These are phyloP conservation scores for Leishmania mexicana DNA, from an alignment of 208 protist genomes.

Conservation along the genomic window DNA sequence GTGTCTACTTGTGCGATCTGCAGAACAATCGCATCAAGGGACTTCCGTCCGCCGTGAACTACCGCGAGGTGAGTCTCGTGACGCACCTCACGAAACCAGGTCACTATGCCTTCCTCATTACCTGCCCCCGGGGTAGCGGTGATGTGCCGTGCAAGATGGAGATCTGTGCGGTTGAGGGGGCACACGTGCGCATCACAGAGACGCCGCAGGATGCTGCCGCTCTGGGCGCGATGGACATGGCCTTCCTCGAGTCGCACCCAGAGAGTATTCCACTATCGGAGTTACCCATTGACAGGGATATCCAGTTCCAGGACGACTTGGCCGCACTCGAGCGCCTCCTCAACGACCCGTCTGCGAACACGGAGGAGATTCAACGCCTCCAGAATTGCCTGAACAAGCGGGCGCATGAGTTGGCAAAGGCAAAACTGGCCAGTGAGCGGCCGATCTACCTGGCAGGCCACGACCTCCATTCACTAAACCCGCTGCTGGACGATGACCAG, in stretches of 20 bases:
- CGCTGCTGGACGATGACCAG: conserved; percentile 49
- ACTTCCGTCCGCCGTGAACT: conserved; percentile 46
- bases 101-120: conserved; percentile 46
- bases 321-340: conserved; percentile 26
- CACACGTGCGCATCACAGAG: conserved; percentile 63
- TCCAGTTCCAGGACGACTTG: conserved; percentile 40
- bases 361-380: conserved; percentile 35
- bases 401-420: conserved; percentile 47
- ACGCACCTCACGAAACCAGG: conserved; percentile 34
- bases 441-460: conserved; percentile 38
- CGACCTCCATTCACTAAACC: conserved; percentile 55
- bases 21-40: conserved; percentile 48
- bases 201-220: conserved; percentile 43
- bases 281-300: conserved; percentile 50
- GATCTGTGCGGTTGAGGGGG: conserved; percentile 46
- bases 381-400: conserved; percentile 47
- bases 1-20: conserved; percentile 59
- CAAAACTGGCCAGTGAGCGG: conserved; percentile 43
- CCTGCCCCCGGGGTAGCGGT: conserved; percentile 46
- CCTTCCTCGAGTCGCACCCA: conserved; percentile 48
- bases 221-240: conserved; percentile 42
- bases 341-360: conserved; percentile 31
- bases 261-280: conserved; percentile 37
- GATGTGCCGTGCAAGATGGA: conserved; percentile 51
- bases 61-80: conserved; percentile 63